These are phyloP conservation scores for Crithidia sp. DNA, from an alignment of 208 protist species.

Conservation along the genomic window DNA sequence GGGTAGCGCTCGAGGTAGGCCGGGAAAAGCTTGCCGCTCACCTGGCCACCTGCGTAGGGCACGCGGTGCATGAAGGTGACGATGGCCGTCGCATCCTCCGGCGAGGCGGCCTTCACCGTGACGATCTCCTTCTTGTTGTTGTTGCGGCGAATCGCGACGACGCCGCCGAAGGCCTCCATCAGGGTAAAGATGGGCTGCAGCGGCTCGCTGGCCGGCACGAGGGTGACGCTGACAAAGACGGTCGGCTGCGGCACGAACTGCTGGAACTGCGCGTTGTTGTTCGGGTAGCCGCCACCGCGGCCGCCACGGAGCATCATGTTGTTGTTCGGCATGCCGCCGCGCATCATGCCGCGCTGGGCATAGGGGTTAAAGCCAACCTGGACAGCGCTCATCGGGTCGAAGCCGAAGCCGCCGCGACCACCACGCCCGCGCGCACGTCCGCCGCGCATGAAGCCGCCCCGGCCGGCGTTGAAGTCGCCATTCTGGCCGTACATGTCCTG, in stretches of 20 bases:
- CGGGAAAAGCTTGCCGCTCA: conserved; percentile 88
- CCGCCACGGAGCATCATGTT: conserved; percentile 44
- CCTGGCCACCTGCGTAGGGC: conserved; percentile 76
- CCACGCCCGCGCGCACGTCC: conserved; percentile 37
- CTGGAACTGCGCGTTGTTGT: conserved; percentile 28
- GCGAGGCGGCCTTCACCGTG: conserved; percentile 85
- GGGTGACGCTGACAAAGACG: conserved; percentile 80
- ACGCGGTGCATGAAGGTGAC: conserved; percentile 77
- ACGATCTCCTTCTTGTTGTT: conserved; percentile 90
- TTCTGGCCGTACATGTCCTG: conserved; percentile 32
- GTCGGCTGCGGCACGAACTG: conserved; percentile 45
- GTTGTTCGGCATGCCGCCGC: conserved; percentile 28
- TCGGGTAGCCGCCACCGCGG: conserved; percentile 24
- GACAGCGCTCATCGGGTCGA: conserved; percentile 40
- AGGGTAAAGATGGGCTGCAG: conserved; percentile 86
- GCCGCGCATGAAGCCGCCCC: conserved; percentile 34
- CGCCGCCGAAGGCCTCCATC: conserved; percentile 85
- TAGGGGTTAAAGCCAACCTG: conserved; percentile 23
- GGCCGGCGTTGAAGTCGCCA: conserved; percentile 21
- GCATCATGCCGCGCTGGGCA: conserved; percentile 27
- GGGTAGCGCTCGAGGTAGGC: conserved; percentile 85
- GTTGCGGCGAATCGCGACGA: conserved; percentile 88
- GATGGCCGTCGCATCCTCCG: conserved; percentile 77
- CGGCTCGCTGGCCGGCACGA: conserved; percentile 76
- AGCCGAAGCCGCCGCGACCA: conserved; percentile 39